phyloP scores from a whole-genome alignment of 768 basidiomycete species.

The Fistulinella prunicolor region DNA sequence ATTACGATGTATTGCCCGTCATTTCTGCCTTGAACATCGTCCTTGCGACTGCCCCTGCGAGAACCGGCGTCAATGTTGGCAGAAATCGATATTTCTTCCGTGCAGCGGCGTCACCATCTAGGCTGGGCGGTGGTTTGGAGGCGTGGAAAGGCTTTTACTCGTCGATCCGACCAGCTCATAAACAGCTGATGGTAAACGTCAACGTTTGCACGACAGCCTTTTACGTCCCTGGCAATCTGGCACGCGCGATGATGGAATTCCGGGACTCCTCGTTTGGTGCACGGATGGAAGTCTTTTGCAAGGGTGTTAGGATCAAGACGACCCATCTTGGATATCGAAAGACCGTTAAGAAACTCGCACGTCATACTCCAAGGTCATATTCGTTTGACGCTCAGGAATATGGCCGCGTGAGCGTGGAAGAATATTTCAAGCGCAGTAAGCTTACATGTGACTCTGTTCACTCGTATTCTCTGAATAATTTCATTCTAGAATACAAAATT shows the following conservation, averaged over 20 bases:
- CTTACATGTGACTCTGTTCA: neutral
- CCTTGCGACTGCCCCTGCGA: slow-evolving; percentile 43
- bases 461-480: neutral
- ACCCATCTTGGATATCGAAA: slow-evolving; percentile 74
- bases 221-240: slow-evolving; percentile 42
- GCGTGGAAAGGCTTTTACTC: slow-evolving; percentile 55
- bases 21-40: slow-evolving; percentile 51
- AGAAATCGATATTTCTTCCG: slow-evolving; percentile 54
- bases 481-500: slow-evolving; percentile 41
- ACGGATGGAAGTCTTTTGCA: slow-evolving; percentile 57
- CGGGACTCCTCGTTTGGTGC: slow-evolving; percentile 54
- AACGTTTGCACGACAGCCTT: slow-evolving; percentile 53
- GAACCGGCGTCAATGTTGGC: slow-evolving; percentile 51
- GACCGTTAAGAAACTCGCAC: slow-evolving; percentile 56
- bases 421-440: slow-evolving; percentile 48
- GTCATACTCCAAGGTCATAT: slow-evolving; percentile 38
- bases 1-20: slow-evolving; percentile 46
- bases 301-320: slow-evolving; percentile 62
- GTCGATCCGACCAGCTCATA: slow-evolving; percentile 39
- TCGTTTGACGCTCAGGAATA: slow-evolving; percentile 41
- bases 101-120: slow-evolving; percentile 25
- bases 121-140: slow-evolving; percentile 51
- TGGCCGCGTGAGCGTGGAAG: slow-evolving; percentile 42
- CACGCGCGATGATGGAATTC: slow-evolving; percentile 42
- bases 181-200: slow-evolving; percentile 52